Conservation (phyloP, 2,329 filamentous ascomycete species). For the Huntiella bhutanensis region DNA sequence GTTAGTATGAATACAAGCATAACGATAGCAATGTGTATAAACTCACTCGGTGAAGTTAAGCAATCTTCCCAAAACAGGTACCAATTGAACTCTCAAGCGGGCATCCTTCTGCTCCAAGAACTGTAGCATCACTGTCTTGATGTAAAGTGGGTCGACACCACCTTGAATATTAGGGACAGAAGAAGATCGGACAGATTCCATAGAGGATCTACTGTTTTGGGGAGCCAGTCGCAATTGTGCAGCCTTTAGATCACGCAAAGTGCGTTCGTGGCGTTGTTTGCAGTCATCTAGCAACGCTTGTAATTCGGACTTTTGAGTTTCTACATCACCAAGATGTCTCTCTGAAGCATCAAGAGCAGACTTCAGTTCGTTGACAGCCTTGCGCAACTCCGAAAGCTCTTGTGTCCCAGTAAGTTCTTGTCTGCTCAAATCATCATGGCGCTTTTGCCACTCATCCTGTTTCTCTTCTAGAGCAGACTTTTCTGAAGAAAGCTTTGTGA, state of each 20-base stretch:
- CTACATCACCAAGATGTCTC: constrained; percentile 61
- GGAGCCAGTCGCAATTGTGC: constrained; percentile 27
- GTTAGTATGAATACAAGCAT: constrained; percentile 12
- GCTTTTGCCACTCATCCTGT: constrained; percentile 54
- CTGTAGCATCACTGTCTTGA: constrained; percentile 66
- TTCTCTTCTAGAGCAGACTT: constrained; percentile 58
- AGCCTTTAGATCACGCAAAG: constrained; percentile 45
- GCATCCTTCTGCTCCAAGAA: constrained; percentile 69
- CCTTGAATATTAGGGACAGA: constrained; percentile 14
- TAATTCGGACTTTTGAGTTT: constrained; percentile 63
- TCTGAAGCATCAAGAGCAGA: constrained; percentile 76
- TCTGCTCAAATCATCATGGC: constrained; percentile 58
- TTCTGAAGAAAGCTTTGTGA: constrained; percentile 52
- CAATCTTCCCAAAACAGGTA: constrained; percentile 59
- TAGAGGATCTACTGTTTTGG: constrained; percentile 22
- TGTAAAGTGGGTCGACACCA: constrained; percentile 38
- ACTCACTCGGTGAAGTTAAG: constrained; percentile 59
- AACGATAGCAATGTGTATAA: neutral
- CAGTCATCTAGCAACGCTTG: constrained; percentile 61
- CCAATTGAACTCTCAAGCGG: constrained; percentile 53
- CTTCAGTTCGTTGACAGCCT: constrained; percentile 59
- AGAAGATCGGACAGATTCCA: constrained; percentile 23
- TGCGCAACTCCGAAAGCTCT: constrained; percentile 57
- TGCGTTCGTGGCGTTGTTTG: constrained; percentile 57
- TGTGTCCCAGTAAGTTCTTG: constrained; percentile 47